phyloP scores from a whole-genome alignment of 1,284 basidiomycete species.

The Leccinum fallax region DNA sequence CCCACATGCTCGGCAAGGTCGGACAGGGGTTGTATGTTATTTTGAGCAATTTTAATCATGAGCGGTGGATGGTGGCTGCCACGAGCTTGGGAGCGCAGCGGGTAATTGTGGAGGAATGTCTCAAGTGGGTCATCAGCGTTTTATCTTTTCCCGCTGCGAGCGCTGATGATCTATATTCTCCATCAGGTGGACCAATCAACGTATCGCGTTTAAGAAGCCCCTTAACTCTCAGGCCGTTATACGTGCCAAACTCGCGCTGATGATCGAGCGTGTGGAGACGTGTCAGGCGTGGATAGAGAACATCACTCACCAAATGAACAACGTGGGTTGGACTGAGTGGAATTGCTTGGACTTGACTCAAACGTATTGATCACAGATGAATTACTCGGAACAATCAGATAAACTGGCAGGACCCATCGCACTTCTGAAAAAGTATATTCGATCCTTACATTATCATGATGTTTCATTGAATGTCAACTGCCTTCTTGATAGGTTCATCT shows the following conservation, averaged over 20 bases:
- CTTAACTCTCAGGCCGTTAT: constrained; percentile 90
- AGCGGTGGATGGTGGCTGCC: constrained; percentile 84
- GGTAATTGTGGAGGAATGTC: constrained; percentile 74
- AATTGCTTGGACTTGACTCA: background rate
- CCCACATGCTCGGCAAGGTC: constrained; percentile 85
- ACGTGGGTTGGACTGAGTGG: constrained; percentile 51
- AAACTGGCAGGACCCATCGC: constrained; percentile 76
- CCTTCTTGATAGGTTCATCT: constrained; percentile 55
- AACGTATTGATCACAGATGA: constrained; percentile 53
- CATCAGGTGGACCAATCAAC: constrained; percentile 77
- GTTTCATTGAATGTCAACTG: background rate
- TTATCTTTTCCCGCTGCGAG: background rate
- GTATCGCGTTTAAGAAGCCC: constrained; percentile 89
- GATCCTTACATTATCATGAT: background rate
- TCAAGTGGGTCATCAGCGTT: constrained; percentile 56
- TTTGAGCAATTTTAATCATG: constrained; percentile 84
- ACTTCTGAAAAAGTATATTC: constrained; percentile 64
- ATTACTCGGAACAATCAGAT: constrained; percentile 78
- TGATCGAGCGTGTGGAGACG: constrained; percentile 90
- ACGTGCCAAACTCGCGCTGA: constrained; percentile 81
- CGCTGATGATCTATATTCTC: background rate
- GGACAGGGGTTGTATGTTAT: constrained; percentile 88
- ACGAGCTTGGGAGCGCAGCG: constrained; percentile 73
- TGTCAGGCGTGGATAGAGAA: constrained; percentile 90
- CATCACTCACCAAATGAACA: constrained; percentile 91